Base-by-base conservation (phyloP, 2,329 filamentous ascomycete genomes). In the Sporothrix globosa region DNA sequence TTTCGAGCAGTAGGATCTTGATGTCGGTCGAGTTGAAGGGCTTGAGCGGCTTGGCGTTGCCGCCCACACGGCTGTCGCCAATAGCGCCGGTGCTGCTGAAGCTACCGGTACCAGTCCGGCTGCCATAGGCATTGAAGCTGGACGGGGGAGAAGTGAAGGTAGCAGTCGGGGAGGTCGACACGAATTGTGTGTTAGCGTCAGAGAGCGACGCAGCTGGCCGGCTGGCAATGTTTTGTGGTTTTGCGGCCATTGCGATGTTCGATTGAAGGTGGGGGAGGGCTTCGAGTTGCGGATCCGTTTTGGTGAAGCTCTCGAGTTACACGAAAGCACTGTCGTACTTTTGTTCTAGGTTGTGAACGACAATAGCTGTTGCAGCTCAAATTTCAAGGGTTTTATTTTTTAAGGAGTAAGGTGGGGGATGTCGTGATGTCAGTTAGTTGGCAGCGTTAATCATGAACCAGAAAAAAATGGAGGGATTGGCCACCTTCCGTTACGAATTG, bases 11-110 rank as follows among this genome's bases (percentile, higher is more conserved):
- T 70, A 99, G 83, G 70, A 99, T 97, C 83, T 97, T 98, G 82
- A 99, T 93, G 78, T 98, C 95, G 78, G 95, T 90, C 27, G 93
- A 96, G 78, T 95, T 91, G 82, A 99, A 99, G 19, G 96, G 96
- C 83, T 97, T 97, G 75, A 99, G 83, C 75, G 91, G 91, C 82
- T 97, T 97, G 11, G 83, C 78, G 56, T 83, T 81, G 48, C 80
- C 79, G 53, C 79, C 80, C 11, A 66, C 70, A 19, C 60, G 56
- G 46, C 71, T 58, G 70, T 71, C 63, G 74, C 81, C 81, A 69
- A 78, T 82, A 73, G 81, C 81, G 27, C 75, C 81, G 27, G 74
- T 56, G 74, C 85, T 41, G 68, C 69, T 56, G 11, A 60, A 58
- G 67, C 70, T 68, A 61, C 67, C 24, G 27, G 56, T 54, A 21